phyloP scores from a whole-genome alignment of 331 rosid genomes.

The Arachis monticola region DNA sequence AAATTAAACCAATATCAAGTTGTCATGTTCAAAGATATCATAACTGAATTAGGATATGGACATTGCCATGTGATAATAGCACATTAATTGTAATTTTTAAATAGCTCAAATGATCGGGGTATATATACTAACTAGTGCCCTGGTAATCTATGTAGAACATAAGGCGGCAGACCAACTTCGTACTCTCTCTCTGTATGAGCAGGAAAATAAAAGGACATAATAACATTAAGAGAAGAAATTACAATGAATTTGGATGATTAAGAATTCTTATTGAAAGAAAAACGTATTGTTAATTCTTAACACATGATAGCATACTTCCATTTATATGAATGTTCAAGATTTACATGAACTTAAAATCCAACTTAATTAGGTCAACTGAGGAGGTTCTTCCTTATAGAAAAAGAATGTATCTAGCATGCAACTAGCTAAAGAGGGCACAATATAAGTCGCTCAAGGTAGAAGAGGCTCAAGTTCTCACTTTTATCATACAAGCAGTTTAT shows the following conservation, averaged over 20 bases:
- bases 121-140: no score
- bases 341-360: not conserved
- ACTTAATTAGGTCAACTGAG: not conserved
- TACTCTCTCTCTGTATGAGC: not conserved
- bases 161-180: conserved; percentile 7
- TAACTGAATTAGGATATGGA: conserved; percentile 12
- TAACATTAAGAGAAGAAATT: conserved; percentile 17
- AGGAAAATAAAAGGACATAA: not conserved
- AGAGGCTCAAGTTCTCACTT: conserved; percentile 20
- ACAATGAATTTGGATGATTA: conserved; percentile 27
- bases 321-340: conserved; percentile 24
- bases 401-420: not conserved
- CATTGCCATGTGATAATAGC: not conserved
- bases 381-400: conserved; percentile 5
- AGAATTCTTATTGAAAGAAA: not conserved
- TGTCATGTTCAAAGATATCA: conserved; percentile 9
- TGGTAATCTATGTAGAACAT: conserved; percentile 28
- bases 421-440: not conserved
- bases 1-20: conserved; percentile 12
- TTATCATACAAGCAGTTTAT: not conserved
- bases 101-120: not conserved
- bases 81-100: not conserved
- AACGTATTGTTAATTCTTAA: not conserved
- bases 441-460: not conserved
- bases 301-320: not conserved